These are phyloP conservation scores for Canariomyces notabilis DNA, from an alignment of 2,329 filamentous ascomycete species.

Conservation along the genomic window DNA sequence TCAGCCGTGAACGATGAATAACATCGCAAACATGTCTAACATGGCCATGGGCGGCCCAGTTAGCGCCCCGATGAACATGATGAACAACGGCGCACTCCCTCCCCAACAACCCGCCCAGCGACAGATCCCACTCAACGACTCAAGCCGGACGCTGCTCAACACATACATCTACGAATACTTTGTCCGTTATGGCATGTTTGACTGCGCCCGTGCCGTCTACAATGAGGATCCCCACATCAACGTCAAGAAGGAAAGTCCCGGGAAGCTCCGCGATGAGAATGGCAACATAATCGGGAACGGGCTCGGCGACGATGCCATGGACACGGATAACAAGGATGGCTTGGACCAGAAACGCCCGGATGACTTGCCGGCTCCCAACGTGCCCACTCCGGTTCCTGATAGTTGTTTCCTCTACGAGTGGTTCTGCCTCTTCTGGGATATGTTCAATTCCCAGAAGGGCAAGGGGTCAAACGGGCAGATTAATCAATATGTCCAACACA, in stretches of 20 bases:
- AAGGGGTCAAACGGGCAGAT: constrained; percentile 60
- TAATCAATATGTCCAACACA: constrained; percentile 73
- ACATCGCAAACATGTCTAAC: constrained; percentile 57
- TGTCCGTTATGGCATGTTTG: constrained; percentile 75
- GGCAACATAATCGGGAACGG: constrained; percentile 64
- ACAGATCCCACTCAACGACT: constrained; percentile 41
- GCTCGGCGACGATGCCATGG: constrained; percentile 69
- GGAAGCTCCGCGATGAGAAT: constrained; percentile 61
- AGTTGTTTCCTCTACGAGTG: constrained; percentile 92
- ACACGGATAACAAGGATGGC: constrained; percentile 77
- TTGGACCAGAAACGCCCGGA: constrained; percentile 68
- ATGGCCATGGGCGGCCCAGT: constrained; percentile 68
- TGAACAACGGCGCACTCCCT: constrained; percentile 51
- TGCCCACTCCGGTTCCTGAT: constrained; percentile 61
- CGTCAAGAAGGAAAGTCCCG: constrained; percentile 63
- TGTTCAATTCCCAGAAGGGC: constrained; percentile 76
- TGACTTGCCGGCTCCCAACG: constrained; percentile 71
- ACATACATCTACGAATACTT: constrained; percentile 93
- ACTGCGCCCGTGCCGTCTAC: constrained; percentile 72
- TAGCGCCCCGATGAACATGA: constrained; percentile 60
- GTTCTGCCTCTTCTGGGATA: constrained; percentile 97
- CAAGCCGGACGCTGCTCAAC: constrained; percentile 60
- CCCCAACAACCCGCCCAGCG: constrained; percentile 26
- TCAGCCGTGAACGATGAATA: constrained; percentile 48
- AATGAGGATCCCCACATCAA: constrained; percentile 62